Percentiles rank a stretch among this genome's conserved stretches.
These are phyloP conservation scores for Chaetoscypha palmicola DNA, from an alignment of 2,329 filamentous ascomycete genomes.

Conservation along the genomic window DNA sequence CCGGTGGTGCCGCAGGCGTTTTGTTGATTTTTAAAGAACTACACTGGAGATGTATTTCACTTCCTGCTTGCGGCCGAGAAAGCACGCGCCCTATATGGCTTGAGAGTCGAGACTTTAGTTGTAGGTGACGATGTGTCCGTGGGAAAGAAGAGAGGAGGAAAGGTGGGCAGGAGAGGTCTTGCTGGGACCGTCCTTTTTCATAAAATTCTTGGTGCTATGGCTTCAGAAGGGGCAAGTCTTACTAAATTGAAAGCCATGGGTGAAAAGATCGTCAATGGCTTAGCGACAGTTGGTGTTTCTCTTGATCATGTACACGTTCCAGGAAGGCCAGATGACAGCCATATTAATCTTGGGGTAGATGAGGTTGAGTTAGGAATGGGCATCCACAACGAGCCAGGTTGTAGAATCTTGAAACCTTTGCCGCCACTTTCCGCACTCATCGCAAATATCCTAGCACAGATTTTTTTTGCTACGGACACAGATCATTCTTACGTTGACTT, in stretches of 20 bases:
- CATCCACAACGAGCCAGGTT: conserved; percentile 43
- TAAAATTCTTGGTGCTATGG: conserved; percentile 29
- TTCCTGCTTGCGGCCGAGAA: conserved; percentile 35
- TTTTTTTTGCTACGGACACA: conserved; percentile 27
- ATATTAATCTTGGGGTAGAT: conserved; percentile 35
- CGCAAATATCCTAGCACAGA: conserved; percentile 35
- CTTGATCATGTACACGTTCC: conserved; percentile 44
- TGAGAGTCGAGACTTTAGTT: conserved; percentile 11
- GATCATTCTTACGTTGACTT: conserved; percentile 9
- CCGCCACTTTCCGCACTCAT: conserved; percentile 2
- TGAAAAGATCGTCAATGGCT: conserved; percentile 4
- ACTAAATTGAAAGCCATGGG: conserved; percentile 13
- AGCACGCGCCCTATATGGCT: conserved; percentile 19
- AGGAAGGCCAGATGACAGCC: conserved; percentile 30
- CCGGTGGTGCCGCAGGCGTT: conserved; percentile 11
- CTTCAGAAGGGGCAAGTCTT: conserved; percentile 3
- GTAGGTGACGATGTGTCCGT: conserved; percentile 36
- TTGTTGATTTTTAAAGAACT: conserved; percentile 32
- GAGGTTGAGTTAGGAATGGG: conserved; percentile 39
- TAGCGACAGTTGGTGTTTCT: conserved; percentile 35
- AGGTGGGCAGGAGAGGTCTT: conserved; percentile 41
- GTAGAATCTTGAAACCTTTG: conserved; percentile 8
- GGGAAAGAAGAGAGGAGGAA: conserved; percentile 38
- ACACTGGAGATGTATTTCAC: conserved; percentile 36
- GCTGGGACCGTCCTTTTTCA: conserved; percentile 42